Percentiles rank a stretch among this genome's conserved stretches.
Conservation (phyloP, 176 grass and related monocot genomes). For the Puya raimondii region DNA sequence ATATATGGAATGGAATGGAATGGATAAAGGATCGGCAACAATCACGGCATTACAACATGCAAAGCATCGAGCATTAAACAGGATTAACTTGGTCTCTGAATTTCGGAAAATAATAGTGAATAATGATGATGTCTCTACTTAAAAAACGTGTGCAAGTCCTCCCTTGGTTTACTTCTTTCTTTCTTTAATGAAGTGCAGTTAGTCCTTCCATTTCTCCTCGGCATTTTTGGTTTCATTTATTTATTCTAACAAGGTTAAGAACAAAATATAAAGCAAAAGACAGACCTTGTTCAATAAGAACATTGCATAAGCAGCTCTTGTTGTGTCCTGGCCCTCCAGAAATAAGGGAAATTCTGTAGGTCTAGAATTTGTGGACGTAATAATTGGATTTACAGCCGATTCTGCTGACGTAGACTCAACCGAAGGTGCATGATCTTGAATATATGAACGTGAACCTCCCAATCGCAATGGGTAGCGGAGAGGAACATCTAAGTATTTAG, state of each 20-base stretch:
- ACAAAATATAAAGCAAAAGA: slow-evolving; percentile 2
- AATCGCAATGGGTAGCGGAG: slow-evolving; percentile 83
- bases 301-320: slow-evolving; percentile 82
- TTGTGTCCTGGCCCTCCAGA: slow-evolving; percentile 78
- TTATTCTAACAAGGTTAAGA: background rate
- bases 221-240: background rate
- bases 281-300: slow-evolving; percentile 95
- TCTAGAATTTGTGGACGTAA: slow-evolving; percentile 24
- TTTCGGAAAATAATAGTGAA: too few relatives aligned
- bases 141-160: too few relatives aligned
- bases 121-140: too few relatives aligned
- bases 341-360: slow-evolving; percentile 83
- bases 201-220: too few relatives aligned
- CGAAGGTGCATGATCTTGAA: slow-evolving; percentile 70
- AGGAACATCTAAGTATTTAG: slow-evolving; percentile 72
- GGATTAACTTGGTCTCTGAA: too few relatives aligned
- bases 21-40: background rate
- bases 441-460: slow-evolving; percentile 68
- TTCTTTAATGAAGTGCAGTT: too few relatives aligned
- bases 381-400: slow-evolving; percentile 28
- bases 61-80: too few relatives aligned
- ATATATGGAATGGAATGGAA: background rate
- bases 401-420: slow-evolving; percentile 39
- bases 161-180: background rate
- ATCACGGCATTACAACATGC: too few relatives aligned